Conservation (phyloP, 768 basidiomycete species). For the Auricularia cornea region DNA sequence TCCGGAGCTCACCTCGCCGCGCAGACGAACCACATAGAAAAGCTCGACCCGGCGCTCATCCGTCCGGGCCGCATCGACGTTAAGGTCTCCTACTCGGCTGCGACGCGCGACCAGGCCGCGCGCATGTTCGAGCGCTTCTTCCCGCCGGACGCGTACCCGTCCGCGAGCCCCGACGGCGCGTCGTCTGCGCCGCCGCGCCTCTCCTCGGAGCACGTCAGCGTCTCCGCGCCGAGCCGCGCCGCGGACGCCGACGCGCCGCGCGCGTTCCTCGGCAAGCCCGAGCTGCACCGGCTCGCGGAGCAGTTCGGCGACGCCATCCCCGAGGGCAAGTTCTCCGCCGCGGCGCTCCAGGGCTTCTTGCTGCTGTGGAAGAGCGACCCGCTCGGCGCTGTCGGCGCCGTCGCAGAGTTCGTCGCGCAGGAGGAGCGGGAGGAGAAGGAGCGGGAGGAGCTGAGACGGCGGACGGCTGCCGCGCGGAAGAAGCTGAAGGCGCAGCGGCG, state of each 20-base stretch:
- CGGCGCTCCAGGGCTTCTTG: slow-evolving; percentile 55
- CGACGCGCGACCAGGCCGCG: slow-evolving; percentile 37
- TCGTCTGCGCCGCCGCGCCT: slow-evolving; percentile 10
- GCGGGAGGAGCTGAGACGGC: slow-evolving; percentile 13
- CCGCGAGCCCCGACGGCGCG: neutral
- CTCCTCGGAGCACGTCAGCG: neutral
- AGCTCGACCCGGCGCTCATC: slow-evolving; percentile 46
- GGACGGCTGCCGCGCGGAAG: neutral
- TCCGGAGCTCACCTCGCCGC: neutral
- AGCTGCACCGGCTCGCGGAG: slow-evolving; percentile 24
- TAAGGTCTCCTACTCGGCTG: slow-evolving; percentile 42
- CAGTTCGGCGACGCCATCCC: slow-evolving; percentile 38
- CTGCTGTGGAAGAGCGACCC: slow-evolving; percentile 27
- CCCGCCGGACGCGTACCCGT: slow-evolving; percentile 15
- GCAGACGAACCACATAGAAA: slow-evolving; percentile 48
- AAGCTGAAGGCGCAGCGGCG: neutral
- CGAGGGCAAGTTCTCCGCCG: slow-evolving; percentile 42
- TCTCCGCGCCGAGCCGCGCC: neutral
- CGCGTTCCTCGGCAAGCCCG: slow-evolving; percentile 1
- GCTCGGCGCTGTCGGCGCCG: slow-evolving; percentile 16
- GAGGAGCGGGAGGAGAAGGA: slow-evolving; percentile 27
- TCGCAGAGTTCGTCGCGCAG: slow-evolving; percentile 35
- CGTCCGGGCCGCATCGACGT: slow-evolving; percentile 51
- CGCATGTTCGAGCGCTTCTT: slow-evolving; percentile 47
- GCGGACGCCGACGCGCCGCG: slow-evolving; percentile 1